Evolutionary conservation across 2,329 filamentous ascomycete species (phyloP), one percentile per base, ranked within the genome.

Genomic region (Coniosporium uncinatum): DNA sequence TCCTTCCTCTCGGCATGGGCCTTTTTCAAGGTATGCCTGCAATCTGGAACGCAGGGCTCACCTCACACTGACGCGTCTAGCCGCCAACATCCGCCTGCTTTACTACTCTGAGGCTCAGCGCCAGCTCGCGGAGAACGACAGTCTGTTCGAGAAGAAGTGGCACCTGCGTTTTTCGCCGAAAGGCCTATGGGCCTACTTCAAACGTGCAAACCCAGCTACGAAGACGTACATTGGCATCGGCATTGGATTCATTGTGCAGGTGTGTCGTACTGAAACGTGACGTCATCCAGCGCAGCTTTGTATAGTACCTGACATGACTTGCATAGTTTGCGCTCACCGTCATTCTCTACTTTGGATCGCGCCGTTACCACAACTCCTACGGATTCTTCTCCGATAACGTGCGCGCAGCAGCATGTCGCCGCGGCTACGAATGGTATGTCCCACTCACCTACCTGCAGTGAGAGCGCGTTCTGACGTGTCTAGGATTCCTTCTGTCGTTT

Each of bases 11-110:
- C 37, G 80, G 81, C 19, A 78, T 85, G 41, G 79, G 78, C 5
- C 61, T 85, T 4, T 83, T 83, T 53, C 79, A 84, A 52, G 79
- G 77, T 18, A 75, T 75, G 45, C 81, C n/a, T n/a, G n/a, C n/a
- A n/a, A n/a, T n/a, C n/a, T n/a, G n/a, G n/a, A n/a, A n/a, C n/a
- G n/a, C n/a, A n/a, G n/a, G n/a, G n/a, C n/a, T n/a, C n/a, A n/a
- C n/a, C n/a, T n/a, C n/a, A n/a, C n/a, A n/a, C n/a, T n/a, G n/a
- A n/a, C n/a, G n/a, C n/a, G n/a, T 35, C 20, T 19, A 47, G 45
- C 45, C 14, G 16, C 40, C 20, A 48, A 46, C 31, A 38, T 44
- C 16, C 44, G 46, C 22, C 43, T 47, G 17, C 36, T 39, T n/a
- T 36, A 34, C 16, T 46, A 47, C 37, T 42, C 22, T 14, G 22